Conservation (phyloP, 2,329 filamentous ascomycete genomes). For the Amesomyces nigricolor region DNA sequence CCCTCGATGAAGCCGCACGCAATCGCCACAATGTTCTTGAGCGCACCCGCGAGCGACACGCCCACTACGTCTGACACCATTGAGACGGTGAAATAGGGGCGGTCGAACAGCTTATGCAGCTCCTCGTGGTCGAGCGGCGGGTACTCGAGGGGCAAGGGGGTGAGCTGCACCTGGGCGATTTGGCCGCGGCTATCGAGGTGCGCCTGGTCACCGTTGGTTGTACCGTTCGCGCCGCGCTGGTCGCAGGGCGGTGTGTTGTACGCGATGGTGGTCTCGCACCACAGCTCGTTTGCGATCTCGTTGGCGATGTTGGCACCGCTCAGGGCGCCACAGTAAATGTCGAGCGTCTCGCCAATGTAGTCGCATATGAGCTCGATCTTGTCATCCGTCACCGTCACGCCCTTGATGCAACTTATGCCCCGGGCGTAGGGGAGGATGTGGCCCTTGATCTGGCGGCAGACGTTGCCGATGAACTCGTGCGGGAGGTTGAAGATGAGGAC, state of each 20-base stretch:
- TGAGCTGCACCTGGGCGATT: slow-evolving; percentile 63
- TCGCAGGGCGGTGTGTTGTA: slow-evolving; percentile 91
- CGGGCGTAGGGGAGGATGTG: slow-evolving; percentile 88
- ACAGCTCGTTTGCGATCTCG: slow-evolving; percentile 93
- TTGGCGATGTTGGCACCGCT: slow-evolving; percentile 94
- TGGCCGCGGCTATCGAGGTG: slow-evolving; percentile 66
- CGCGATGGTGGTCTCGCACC: slow-evolving; percentile 93
- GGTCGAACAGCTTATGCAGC: slow-evolving; percentile 83
- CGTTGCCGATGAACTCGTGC: slow-evolving; percentile 88
- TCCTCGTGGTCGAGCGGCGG: slow-evolving; percentile 79
- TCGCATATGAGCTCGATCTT: slow-evolving; percentile 89
- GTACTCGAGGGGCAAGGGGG: slow-evolving; percentile 72
- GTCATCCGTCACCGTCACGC: slow-evolving; percentile 83
- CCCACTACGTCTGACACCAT: slow-evolving; percentile 94
- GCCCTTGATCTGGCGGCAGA: slow-evolving; percentile 77
- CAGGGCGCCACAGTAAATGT: slow-evolving; percentile 93
- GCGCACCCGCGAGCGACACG: slow-evolving; percentile 85
- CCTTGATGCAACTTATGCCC: slow-evolving; percentile 97
- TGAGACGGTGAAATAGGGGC: slow-evolving; percentile 95
- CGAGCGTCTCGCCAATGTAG: slow-evolving; percentile 82
- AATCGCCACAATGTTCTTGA: slow-evolving; percentile 95
- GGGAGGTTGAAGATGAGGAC: slow-evolving; percentile 95
- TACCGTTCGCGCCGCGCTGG: slow-evolving; percentile 62
- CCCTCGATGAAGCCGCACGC: slow-evolving; percentile 94
- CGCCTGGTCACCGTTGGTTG: slow-evolving; percentile 38